A percentile compares a stretch with the other conserved stretches of the same genome.
These are phyloP conservation scores for Mycena galericulata DNA, from an alignment of 768 basidiomycete species.

Conservation along the genomic window DNA sequence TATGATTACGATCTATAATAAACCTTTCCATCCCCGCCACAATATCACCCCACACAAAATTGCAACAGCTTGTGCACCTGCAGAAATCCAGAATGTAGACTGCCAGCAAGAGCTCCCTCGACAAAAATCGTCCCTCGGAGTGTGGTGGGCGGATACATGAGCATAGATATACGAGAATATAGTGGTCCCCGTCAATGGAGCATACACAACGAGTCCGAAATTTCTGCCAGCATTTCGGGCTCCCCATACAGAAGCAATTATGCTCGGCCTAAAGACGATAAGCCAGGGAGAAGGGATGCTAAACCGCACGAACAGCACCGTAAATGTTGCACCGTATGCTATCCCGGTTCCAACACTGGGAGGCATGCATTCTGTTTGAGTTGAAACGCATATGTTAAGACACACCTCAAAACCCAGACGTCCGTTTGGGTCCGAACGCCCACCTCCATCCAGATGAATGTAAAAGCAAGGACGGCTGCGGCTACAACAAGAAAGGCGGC, in stretches of 20 bases:
- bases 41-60: conserved; percentile 59
- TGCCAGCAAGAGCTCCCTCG: conserved; percentile 73
- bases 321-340: conserved; percentile 79
- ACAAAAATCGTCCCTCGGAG: conserved; percentile 60
- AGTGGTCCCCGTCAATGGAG: conserved; percentile 81
- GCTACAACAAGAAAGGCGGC: conserved; percentile 68
- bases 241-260: conserved; percentile 82
- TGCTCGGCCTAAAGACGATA: conserved; percentile 64
- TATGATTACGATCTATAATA: conserved; percentile 49
- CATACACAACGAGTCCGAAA: conserved; percentile 79
- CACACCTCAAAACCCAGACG: conserved; percentile 80
- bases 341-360: conserved; percentile 72
- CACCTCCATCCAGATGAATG: conserved; percentile 68
- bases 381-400: not conserved
- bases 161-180: conserved; percentile 86
- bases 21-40: conserved; percentile 74
- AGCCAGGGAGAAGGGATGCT: not conserved
- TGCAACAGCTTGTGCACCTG: conserved; percentile 57
- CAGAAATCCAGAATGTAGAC: conserved; percentile 70
- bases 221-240: conserved; percentile 77
- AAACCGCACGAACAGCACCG: conserved; percentile 48
- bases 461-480: conserved; percentile 58
- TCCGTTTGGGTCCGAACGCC: conserved; percentile 60
- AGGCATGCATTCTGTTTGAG: conserved; percentile 14
- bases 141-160: conserved; percentile 67